phyloP scores from a whole-genome alignment of 306 rosid genomes.

The Astragalus membranaceus region DNA sequence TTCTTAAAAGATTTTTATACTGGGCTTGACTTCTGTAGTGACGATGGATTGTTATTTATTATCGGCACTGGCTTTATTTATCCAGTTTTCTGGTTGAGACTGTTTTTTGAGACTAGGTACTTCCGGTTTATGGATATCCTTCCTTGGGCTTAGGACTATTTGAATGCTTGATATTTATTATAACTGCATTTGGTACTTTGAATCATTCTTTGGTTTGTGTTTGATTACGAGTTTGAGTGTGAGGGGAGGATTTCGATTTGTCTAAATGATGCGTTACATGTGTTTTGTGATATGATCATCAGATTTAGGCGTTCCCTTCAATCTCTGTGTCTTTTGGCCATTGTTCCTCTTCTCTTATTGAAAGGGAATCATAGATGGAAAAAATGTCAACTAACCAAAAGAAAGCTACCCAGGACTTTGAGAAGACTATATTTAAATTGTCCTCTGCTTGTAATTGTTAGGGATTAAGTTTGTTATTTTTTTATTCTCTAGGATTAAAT shows the following conservation, averaged over 20 bases:
- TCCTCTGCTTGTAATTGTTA: too few species aligned
- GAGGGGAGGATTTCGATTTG: neutral
- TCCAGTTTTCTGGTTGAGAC: slow-evolving; percentile 29
- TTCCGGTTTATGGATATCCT: neutral
- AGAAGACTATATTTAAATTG: too few species aligned
- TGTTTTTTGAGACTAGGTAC: slow-evolving; percentile 27
- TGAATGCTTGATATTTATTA: neutral
- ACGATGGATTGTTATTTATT: slow-evolving; percentile 17
- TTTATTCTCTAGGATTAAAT: too few species aligned
- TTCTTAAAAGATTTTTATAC: slow-evolving; percentile 39
- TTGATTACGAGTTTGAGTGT: neutral
- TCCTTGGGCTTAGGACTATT: slow-evolving; percentile 8
- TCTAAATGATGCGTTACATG: neutral
- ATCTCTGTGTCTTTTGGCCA: too few species aligned
- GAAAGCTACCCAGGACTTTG: too few species aligned
- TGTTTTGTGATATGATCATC: neutral
- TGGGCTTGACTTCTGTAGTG: neutral
- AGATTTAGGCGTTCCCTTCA: too few species aligned
- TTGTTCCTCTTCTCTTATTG: too few species aligned
- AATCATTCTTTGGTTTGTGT: neutral
- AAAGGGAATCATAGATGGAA: too few species aligned
- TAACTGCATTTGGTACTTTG: slow-evolving; percentile 16
- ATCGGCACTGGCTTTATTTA: slow-evolving; percentile 29
- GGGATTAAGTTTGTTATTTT: too few species aligned
- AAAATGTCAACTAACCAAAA: too few species aligned